Evolutionary conservation across 2,329 filamentous ascomycete species (phyloP), one percentile per base, ranked within the genome.

Genomic region (Pseudopyricularia javanii): DNA sequence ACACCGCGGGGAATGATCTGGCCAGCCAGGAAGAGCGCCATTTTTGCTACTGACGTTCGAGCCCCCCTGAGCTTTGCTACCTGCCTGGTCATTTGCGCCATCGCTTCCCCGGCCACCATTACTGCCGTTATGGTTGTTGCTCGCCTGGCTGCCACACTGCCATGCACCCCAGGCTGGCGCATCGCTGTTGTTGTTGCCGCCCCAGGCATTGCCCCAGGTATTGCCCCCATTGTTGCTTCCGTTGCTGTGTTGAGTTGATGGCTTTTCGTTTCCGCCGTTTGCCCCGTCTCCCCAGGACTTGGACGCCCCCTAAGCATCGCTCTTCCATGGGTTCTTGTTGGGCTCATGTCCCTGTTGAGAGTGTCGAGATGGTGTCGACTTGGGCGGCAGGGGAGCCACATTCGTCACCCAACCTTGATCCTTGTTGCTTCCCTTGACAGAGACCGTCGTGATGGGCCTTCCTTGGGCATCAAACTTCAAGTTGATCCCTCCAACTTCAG

Each of bases 391-490:
- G 20, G 65, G 64, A 1, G 57, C 61, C 33, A 68, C 61, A 43
- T 69, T 68, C 22, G 50, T 59, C 22, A 54, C 50, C 59, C 58
- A 59, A 20, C 53, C 58, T 40, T 54, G 49, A 14, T 59, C 58
- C 48, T 58, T 57, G 43, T 56, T 50, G 17, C 30, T 54, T 37
- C 43, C 49, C 20, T 49, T 53, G 24, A 30, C 50, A 20, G 56
- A 30, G 28, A 52, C 11, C 4, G 14, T 43, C 11, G 35, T 45
- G 15, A 34, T 32, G 6, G 50, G 35, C 14, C 28, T 28, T 11
- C 50, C 50, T 14, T 33, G 11, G 12, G 35, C 24, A 47, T 52
- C 50, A 47, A 52, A 52, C 35, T 52, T 52, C 11, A 52, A 30
- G n/a, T 32, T 24, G 8, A 52, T 37, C n/a, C 50, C 50, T 12